phyloP scores from a whole-genome alignment of 139 green algal species.

The Pseudopediastrum boryanum region DNA sequence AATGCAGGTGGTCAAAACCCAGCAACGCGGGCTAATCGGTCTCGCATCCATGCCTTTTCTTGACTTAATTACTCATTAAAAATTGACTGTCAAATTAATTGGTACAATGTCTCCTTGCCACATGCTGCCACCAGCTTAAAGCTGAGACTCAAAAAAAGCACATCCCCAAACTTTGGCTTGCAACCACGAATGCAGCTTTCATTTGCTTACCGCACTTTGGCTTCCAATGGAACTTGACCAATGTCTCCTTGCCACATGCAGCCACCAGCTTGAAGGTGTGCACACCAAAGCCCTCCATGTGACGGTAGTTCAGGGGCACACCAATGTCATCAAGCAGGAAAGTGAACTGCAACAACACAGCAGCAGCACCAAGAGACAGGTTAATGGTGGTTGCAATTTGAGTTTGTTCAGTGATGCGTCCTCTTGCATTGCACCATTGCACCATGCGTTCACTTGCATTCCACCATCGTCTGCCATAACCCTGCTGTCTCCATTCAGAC shows the following conservation, averaged over 20 bases:
- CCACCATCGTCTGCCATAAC: no score
- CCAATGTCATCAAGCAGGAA: constrained; percentile 92
- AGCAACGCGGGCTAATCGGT: no score
- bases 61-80: constrained; percentile 55
- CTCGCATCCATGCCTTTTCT: no score
- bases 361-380: constrained; percentile 1
- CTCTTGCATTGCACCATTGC: no score
- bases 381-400: neutral
- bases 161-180: no score
- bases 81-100: constrained; percentile 97
- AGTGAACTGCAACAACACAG: constrained; percentile 77
- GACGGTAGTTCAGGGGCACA: constrained; percentile 92
- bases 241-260: constrained; percentile 77
- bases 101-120: constrained; percentile 88
- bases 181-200: no score
- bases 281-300: constrained; percentile 97
- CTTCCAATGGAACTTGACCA: constrained; percentile 99
- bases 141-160: no score
- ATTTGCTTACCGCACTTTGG: constrained; percentile 70
- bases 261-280: constrained; percentile 95
- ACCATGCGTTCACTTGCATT: no score
- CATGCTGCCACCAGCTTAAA: constrained; percentile 87
- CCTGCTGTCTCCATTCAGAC: no score
- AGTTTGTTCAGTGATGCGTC: no score
- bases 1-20: no score